Evolutionary conservation across 2,329 filamentous ascomycete species (phyloP).

Genomic region (Trichoderma breve): DNA sequence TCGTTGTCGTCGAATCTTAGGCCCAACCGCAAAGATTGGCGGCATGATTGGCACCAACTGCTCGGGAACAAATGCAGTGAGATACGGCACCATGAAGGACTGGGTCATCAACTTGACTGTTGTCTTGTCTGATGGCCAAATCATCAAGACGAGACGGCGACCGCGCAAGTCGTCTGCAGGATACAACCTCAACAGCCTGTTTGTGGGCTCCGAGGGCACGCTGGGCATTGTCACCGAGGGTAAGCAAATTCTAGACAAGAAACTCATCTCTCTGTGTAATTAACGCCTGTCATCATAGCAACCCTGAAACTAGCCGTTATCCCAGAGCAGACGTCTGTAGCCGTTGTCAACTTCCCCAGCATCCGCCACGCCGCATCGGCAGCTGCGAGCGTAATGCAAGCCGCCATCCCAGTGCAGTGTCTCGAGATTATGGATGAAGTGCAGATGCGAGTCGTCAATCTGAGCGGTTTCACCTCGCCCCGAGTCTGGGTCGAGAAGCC

Average conservation of each 20-base stretch:
- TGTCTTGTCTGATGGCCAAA: slow-evolving; percentile 72
- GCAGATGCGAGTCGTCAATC: slow-evolving; percentile 80
- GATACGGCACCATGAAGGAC: slow-evolving; percentile 84
- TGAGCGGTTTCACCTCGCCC: slow-evolving; percentile 66
- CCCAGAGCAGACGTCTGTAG: slow-evolving; percentile 73
- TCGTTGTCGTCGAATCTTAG: slow-evolving; percentile 27
- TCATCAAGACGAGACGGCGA: slow-evolving; percentile 76
- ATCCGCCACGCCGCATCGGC: slow-evolving; percentile 74
- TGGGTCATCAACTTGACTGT: slow-evolving; percentile 83
- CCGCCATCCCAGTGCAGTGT: slow-evolving; percentile 69
- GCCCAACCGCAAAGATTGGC: slow-evolving; percentile 69
- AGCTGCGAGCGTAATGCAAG: slow-evolving; percentile 72
- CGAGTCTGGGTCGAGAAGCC: slow-evolving; percentile 71
- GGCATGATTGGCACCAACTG: slow-evolving; percentile 81
- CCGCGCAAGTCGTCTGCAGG: slow-evolving; percentile 79
- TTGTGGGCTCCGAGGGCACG: slow-evolving; percentile 80
- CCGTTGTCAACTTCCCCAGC: slow-evolving; percentile 74
- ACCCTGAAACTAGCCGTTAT: slow-evolving; percentile 77
- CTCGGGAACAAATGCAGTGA: slow-evolving; percentile 75
- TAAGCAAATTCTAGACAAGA: slow-evolving; percentile 25
- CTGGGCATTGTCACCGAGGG: slow-evolving; percentile 76
- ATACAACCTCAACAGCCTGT: slow-evolving; percentile 78
- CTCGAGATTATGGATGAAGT: slow-evolving; percentile 90
- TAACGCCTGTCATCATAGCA: slow-evolving; percentile 39
- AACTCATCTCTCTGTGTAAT: not conserved